Base-by-base conservation (phyloP, 2,329 filamentous ascomycete genomes). In the Neoscytalidium dimidiatum region DNA sequence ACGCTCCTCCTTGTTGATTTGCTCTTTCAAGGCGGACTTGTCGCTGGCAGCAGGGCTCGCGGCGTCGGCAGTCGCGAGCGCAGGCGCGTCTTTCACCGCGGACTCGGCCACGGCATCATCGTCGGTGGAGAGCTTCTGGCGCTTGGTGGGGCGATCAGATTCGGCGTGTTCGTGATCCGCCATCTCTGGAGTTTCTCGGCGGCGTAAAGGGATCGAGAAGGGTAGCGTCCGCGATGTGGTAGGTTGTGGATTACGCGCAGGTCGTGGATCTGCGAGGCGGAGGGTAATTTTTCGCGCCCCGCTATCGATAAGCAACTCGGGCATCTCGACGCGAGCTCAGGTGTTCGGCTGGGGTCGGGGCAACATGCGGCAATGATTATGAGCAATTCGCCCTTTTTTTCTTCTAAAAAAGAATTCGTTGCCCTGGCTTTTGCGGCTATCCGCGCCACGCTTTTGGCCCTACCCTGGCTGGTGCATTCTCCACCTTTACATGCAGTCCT, bases 1-100 rank as follows among this genome's bases (percentile, higher is more conserved):
- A 51, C 77, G 76, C 13, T 73, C 68, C 68, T 84, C 82, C 38
- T 80, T 78, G 52, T 57, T 43, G 3, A n/a, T 26, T 29, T 64
- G 49, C 46, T 63, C 60, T 26, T 63, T 17, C 33, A 63, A 35
- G 6, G 17, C 35, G 5, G 53, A 29, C 26, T 44, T 58, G 38
- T 43, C 53, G 21, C 17, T 38, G 23, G 19, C 53, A 14, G 26
- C 33, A 19, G 28, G 11, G 51, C 51, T 53, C 13, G 62, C 51
- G 51, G 26, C 7, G 19, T 4, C 17, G 38, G 41, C 28, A 33
- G 28, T 19, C 28, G 21, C 51, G 41, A 43, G 51, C 49, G 49
- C 49, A 23, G 38, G 46, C 60, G 33, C 46, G 23, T 52, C 46
- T 31, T 31, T 3, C 48, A 57, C 48, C 9, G 49, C 51, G 41